A percentile compares a stretch with the other conserved stretches of the same genome.
These are phyloP conservation scores for Austroboletus rostrupii DNA, from an alignment of 1,284 basidiomycete genomes.

Conservation along the genomic window DNA sequence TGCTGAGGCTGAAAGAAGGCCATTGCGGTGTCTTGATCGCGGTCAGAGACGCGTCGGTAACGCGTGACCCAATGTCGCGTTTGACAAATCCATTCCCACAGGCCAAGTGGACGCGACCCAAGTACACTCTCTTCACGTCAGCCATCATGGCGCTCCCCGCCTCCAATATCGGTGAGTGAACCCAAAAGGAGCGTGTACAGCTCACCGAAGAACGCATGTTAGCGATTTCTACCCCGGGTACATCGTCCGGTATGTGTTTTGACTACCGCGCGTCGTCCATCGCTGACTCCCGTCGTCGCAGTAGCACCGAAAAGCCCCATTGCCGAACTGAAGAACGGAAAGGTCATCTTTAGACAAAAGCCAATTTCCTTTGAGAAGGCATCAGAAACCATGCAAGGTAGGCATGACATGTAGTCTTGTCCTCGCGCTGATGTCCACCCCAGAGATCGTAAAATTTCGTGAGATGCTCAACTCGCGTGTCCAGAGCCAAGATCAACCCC, in stretches of 20 bases:
- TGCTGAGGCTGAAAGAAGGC: conserved; percentile 57
- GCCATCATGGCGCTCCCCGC: conserved; percentile 36
- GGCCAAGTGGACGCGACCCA: conserved; percentile 14
- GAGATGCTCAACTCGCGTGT: conserved; percentile 58
- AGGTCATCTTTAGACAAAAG: conserved; percentile 77
- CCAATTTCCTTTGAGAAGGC: conserved; percentile 68
- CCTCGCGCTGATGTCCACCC: background rate
- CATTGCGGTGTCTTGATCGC: conserved; percentile 34
- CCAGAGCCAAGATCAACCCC: conserved; percentile 40
- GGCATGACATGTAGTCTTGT: conserved; percentile 18
- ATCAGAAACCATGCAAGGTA: conserved; percentile 80
- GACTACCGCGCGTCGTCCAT: background rate
- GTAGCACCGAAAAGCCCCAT: conserved; percentile 37
- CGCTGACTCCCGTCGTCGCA: conserved; percentile 1
- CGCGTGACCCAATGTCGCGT: conserved; percentile 30
- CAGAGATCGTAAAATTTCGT: conserved; percentile 69
- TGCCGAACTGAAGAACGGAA: conserved; percentile 72
- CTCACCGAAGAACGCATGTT: conserved; percentile 2
- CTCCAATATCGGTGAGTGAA: conserved; percentile 35
- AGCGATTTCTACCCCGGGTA: conserved; percentile 13
- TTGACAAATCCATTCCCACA: conserved; percentile 31
- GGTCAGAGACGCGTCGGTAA: conserved; percentile 29
- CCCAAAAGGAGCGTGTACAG: conserved; percentile 7
- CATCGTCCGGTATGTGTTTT: conserved; percentile 17
- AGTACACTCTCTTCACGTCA: conserved; percentile 10